Base-by-base conservation (phyloP, 495 filamentous ascomycete species). In the Aspergillus carlsbadensis region DNA sequence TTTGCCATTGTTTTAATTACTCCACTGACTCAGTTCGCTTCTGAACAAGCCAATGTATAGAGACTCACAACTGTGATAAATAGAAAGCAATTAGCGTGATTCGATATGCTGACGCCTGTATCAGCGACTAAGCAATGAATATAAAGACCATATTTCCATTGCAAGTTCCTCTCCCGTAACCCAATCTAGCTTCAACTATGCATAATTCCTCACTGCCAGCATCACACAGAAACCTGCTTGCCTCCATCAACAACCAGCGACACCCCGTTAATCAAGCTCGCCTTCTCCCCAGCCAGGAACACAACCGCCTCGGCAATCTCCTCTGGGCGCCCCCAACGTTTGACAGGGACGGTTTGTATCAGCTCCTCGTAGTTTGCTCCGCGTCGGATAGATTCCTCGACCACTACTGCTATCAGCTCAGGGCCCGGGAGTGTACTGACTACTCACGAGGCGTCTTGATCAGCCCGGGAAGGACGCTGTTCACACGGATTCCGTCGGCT, bases 171-270 rank as follows among this genome's bases (percentile, higher is more conserved):
- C n/a, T n/a, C n/a, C n/a, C n/a, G n/a, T n/a, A n/a, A n/a, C n/a
- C n/a, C n/a, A n/a, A n/a, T n/a, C n/a, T n/a, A n/a, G n/a, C n/a
- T n/a, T n/a, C n/a, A n/a, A n/a, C n/a, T n/a, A n/a, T n/a, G n/a
- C n/a, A n/a, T n/a, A n/a, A n/a, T n/a, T n/a, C n/a, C n/a, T n/a
- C n/a, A n/a, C n/a, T n/a, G n/a, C n/a, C n/a, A n/a, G n/a, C n/a
- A n/a, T n/a, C n/a, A n/a, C n/a, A n/a, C n/a, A n/a, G n/a, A n/a
- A 29, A 29, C 3, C 26, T 29, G 26, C 26, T 29, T 29, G 4
- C 89, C 89, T 13, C 90, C 89, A 76, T 93, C 90, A 41, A 93
- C 87, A 5, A 86, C 81, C 56, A 92, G 44, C 0, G 84, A 74
- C 66, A 91, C 84, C 3, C 90, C 90, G 56, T 75, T 85, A 13